Base-by-base conservation (phyloP, 2,329 filamentous ascomycete species). In the Aspergillus candidus region DNA sequence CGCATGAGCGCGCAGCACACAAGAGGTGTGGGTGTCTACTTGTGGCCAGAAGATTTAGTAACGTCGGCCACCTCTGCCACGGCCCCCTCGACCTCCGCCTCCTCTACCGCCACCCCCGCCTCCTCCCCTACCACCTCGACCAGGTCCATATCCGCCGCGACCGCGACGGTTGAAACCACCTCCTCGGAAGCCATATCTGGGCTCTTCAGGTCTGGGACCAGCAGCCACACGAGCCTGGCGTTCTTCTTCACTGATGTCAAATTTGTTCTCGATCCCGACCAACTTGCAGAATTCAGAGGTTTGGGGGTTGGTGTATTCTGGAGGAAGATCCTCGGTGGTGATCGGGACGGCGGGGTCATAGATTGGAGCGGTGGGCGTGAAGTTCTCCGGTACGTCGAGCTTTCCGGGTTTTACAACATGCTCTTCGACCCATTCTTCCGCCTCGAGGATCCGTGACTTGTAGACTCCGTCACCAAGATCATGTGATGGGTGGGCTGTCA, bases 281-380 rank as follows among this genome's bases (percentile, higher is more conserved):
- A 97, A 68, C 44, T 82, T 72, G 65, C 93, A 98, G 61, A 91
- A 97, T 3, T 73, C 68, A n/a, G 72, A 73, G 6, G 89, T 97
- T 68, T 97, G 91, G 11, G 85, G 83, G 59, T 93, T 97, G 4
- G 81, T 88, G 62, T 91, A 91, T 67, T 96, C 90, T 1, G 74
- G 71, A 1, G 89, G 88, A 62, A 82, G 77, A n/a, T 82, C 72
- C 0, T 72, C 57, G 0, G 80, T 78, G 17, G 71, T 73, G 51
- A 83, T 77, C 0, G 81, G 78, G 6, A 75, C 69, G 0, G 72
- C 69, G 1, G 72, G 68, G 35, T 82, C 74, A 51, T 89, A 85
- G 2, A 82, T 72, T 1, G 88, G 85, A 3, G 90, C 90, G 0
- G 87, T 94, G 17, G 75, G 61, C 18, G 70, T 70, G 62, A 97